Evolutionary conservation across 257 asterid species (phyloP).

Genomic region (Agastache rugosa): DNA sequence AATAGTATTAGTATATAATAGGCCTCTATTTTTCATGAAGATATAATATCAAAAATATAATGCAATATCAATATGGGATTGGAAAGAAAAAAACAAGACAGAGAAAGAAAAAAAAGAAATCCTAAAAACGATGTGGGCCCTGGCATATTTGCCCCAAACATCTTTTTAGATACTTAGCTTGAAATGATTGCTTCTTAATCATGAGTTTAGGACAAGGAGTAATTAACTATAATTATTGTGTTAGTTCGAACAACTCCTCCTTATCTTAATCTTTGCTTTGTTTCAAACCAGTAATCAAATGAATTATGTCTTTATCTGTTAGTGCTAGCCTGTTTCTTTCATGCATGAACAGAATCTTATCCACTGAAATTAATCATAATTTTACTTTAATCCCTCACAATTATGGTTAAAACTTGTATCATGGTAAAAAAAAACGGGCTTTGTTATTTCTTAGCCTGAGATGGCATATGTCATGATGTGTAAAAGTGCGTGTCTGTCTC

Average conservation of each 20-base stretch:
- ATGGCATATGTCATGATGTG: neutral
- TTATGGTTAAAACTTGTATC: neutral
- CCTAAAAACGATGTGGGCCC: neutral
- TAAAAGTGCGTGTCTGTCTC: neutral
- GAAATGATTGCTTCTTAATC: conserved; percentile 16
- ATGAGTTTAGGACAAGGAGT: conserved; percentile 17
- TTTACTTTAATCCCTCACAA: neutral
- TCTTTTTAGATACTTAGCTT: neutral
- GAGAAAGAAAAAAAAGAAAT: neutral
- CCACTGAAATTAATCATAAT: neutral
- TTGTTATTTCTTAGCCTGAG: neutral
- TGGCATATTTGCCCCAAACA: neutral
- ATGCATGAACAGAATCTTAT: conserved; percentile 1
- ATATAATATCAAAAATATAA: neutral
- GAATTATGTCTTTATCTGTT: neutral
- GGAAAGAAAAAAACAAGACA: neutral
- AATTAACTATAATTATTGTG: conserved; percentile 6
- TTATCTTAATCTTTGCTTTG: conserved; percentile 29
- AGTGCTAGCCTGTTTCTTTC: conserved; percentile 26
- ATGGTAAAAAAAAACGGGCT: conserved; percentile 8
- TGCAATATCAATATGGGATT: neutral
- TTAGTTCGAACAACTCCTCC: conserved; percentile 28
- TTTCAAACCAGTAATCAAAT: conserved; percentile 21
- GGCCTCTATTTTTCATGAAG: neutral
- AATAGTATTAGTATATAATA: neutral